These are phyloP conservation scores for Cadophora gregata DNA, from an alignment of 2,329 filamentous ascomycete species.

Conservation along the genomic window DNA sequence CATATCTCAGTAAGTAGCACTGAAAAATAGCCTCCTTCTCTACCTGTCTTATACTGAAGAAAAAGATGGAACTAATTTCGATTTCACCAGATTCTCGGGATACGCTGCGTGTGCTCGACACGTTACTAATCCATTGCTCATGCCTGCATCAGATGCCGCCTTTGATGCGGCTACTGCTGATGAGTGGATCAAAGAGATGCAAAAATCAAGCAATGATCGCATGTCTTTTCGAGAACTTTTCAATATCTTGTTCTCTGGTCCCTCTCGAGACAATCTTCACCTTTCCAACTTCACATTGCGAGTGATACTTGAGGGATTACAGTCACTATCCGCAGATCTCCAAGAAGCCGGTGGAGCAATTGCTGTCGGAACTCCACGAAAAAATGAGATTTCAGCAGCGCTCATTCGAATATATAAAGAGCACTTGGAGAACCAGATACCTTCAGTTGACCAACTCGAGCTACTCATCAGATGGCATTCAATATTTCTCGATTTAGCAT, in stretches of 20 bases:
- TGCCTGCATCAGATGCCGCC: conserved; percentile 48
- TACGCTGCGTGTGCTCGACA: conserved; percentile 43
- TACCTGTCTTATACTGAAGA: too few species aligned
- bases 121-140: conserved; percentile 47
- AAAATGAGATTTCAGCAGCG: background rate
- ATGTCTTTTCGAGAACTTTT: background rate
- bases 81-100: conserved; percentile 1
- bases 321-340: background rate
- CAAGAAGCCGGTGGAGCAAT: background rate
- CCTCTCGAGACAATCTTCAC: background rate
- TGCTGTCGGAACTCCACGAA: background rate
- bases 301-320: background rate
- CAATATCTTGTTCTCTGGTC: background rate
- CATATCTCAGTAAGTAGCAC: background rate
- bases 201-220: background rate
- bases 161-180: conserved; percentile 47
- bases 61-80: background rate
- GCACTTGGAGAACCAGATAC: background rate
- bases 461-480: background rate
- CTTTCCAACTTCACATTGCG: background rate
- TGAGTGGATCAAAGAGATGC: background rate
- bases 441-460: background rate
- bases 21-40: background rate
- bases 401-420: background rate
- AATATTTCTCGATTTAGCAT: background rate